Conservation (phyloP, 2,329 filamentous ascomycete species). For the Cryphonectria carpinicola region DNA sequence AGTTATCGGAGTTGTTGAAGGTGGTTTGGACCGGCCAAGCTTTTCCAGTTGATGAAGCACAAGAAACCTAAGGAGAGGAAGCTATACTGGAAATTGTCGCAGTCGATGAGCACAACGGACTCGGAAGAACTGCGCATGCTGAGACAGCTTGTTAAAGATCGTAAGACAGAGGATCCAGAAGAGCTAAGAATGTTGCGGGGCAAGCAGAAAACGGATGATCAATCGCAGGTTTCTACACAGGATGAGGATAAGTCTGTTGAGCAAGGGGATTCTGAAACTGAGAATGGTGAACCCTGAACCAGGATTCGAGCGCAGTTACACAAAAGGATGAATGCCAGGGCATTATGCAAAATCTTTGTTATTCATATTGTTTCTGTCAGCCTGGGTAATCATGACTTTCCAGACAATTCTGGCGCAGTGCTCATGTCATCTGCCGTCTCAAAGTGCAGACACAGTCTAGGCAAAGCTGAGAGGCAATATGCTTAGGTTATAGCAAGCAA, state of each 20-base stretch:
- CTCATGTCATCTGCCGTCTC: no score
- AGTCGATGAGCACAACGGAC: background rate
- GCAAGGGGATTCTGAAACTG: background rate
- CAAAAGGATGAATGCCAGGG: no score
- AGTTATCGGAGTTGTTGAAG: background rate
- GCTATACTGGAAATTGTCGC: background rate
- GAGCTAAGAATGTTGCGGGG: background rate
- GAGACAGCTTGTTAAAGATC: background rate
- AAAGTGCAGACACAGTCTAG: no score
- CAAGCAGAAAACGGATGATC: background rate
- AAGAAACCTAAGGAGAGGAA: background rate
- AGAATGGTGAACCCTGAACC: no score
- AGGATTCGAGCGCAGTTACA: no score
- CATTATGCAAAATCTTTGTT: no score
- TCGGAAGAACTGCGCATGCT: background rate
- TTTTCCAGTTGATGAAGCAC: background rate
- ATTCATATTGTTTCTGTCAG: no score
- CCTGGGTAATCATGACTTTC: no score
- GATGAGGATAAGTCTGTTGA: background rate
- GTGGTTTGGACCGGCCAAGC: no score
- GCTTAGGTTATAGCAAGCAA: no score
- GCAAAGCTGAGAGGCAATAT: no score
- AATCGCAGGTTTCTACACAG: background rate
- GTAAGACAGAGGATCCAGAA: background rate
- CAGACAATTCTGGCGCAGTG: no score